These are phyloP conservation scores for Globisporangium irregulare DNA, from an alignment of 352 stramenopile genomes.

Conservation along the genomic window DNA sequence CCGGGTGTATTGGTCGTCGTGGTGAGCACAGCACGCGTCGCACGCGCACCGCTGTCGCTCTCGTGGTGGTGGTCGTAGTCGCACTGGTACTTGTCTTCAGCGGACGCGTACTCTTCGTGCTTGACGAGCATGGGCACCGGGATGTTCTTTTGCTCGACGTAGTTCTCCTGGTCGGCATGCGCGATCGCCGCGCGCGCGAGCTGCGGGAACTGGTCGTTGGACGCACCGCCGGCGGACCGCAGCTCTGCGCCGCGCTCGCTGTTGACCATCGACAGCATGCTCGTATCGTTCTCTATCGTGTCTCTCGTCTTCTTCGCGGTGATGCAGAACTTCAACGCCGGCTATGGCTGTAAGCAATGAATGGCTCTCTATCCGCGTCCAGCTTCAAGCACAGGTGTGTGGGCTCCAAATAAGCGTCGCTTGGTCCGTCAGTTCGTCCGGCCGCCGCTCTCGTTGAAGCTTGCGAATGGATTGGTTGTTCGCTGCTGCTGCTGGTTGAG, in stretches of 20 bases:
- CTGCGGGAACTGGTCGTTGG: constrained; percentile 9
- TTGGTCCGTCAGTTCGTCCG: background rate
- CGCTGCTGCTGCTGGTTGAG: background rate
- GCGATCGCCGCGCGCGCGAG: constrained; percentile 11
- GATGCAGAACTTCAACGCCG: constrained; percentile 13
- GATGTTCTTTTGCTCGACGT: constrained; percentile 15
- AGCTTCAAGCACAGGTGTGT: constrained; percentile 4
- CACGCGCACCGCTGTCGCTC: constrained; percentile 16
- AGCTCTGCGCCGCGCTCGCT: constrained; percentile 18
- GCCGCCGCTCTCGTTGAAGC: constrained; percentile 15
- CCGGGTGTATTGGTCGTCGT: background rate
- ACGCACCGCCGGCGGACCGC: background rate
- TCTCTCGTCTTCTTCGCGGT: constrained; percentile 16
- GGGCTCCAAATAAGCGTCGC: background rate
- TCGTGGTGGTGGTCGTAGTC: constrained; percentile 9
- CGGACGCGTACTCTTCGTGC: constrained; percentile 18
- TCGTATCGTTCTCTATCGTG: background rate
- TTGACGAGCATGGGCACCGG: constrained; percentile 13
- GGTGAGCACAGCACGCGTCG: background rate
- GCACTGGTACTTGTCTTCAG: constrained; percentile 21
- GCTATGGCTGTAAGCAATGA: constrained; percentile 4
- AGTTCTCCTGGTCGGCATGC: constrained; percentile 19
- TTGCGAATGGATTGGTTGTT: background rate
- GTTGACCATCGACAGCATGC: constrained; percentile 66
- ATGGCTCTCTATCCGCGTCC: background rate